Conservation (phyloP, 169 alveolate species). For the Plasmodium berghei region DNA sequence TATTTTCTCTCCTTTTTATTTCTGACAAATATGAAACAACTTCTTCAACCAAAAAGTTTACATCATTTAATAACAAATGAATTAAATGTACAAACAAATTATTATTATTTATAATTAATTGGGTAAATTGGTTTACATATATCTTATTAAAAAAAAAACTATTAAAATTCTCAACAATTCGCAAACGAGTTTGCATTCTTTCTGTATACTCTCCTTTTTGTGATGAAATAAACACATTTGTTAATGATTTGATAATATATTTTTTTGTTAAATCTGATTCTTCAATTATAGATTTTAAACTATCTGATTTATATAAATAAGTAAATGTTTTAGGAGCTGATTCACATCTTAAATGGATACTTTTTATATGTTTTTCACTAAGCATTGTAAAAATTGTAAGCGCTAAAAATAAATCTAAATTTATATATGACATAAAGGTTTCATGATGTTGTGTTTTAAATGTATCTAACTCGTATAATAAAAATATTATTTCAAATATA, state of each 20-base stretch:
- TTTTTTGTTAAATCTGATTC: constrained; percentile 76
- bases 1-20: constrained; percentile 87
- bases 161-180: constrained; percentile 83
- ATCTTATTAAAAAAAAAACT: constrained; percentile 78
- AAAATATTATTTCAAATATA: constrained; percentile 80
- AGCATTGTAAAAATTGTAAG: constrained; percentile 86
- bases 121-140: constrained; percentile 82
- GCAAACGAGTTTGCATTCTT: constrained; percentile 85
- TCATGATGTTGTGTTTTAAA: constrained; percentile 76
- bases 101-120: constrained; percentile 79
- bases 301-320: constrained; percentile 78
- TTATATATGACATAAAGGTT: constrained; percentile 81
- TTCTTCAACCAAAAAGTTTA: constrained; percentile 89
- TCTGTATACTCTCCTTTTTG: constrained; percentile 87
- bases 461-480: constrained; percentile 76
- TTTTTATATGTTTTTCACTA: constrained; percentile 84
- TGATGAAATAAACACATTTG: constrained; percentile 84
- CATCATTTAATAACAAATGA: constrained; percentile 90
- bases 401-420: constrained; percentile 88
- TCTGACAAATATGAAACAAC: constrained; percentile 90
- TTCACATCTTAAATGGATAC: constrained; percentile 90
- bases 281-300: constrained; percentile 57
- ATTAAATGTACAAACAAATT: constrained; percentile 89
- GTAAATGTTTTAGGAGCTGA: constrained; percentile 82
- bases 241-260: constrained; percentile 85